Evolutionary conservation across 2,329 filamentous ascomycete species (phyloP).

Genomic region (Aureobasidium sp.): DNA sequence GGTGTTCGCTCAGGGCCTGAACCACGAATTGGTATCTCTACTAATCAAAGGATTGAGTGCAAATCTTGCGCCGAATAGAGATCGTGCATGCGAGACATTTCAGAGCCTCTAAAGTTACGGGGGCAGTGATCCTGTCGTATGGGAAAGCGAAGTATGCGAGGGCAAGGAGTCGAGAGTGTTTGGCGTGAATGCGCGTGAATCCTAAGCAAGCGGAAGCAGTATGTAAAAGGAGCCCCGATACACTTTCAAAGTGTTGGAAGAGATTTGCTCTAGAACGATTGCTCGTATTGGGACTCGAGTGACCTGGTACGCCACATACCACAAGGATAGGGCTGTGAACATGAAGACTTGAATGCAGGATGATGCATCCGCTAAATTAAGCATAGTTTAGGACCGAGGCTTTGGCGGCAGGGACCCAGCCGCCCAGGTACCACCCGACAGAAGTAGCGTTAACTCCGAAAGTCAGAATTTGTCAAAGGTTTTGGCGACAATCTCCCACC

Average conservation of each 20-base stretch:
- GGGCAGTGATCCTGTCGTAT: too few species aligned
- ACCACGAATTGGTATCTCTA: neutral
- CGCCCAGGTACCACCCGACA: neutral
- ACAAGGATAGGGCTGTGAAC: neutral
- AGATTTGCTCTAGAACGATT: neutral
- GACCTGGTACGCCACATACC: neutral
- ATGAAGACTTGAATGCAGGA: neutral
- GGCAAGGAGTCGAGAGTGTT: neutral
- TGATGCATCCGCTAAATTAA: neutral
- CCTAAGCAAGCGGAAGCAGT: too few species aligned
- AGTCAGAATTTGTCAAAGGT: neutral
- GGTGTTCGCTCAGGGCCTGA: neutral
- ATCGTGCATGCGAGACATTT: neutral
- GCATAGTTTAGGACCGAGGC: neutral
- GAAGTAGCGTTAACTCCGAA: neutral
- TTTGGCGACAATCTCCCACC: neutral
- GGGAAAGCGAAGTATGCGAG: neutral
- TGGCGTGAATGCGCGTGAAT: neutral
- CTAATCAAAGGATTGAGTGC: neutral
- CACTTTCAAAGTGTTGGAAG: neutral
- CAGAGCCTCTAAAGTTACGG: neutral
- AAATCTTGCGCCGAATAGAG: neutral
- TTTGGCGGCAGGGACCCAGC: neutral
- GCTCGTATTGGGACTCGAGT: neutral
- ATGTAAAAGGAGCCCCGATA: neutral